Base-by-base conservation (phyloP, 2,329 filamentous ascomycete species). In the Didymella pomorum region DNA sequence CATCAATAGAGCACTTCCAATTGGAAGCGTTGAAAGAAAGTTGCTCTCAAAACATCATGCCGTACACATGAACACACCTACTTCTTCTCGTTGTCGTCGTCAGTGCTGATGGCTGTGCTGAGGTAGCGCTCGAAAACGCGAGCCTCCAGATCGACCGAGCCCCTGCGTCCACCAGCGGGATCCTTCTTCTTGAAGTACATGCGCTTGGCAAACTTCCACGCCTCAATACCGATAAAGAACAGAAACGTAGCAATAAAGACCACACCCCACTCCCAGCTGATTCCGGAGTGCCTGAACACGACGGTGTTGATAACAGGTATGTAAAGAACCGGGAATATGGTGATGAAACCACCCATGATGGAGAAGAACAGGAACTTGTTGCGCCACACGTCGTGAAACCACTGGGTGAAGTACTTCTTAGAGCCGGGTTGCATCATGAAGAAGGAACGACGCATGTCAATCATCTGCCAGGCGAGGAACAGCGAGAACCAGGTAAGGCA, bases 391-490 rank as follows among this genome's bases (percentile, higher is more conserved):
- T 90, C 87, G 63, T 81, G 72, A 67, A 86, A 82, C 87, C 88
- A 91, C 66, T 89, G 86, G 3, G 72, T 75, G 58, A 75, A 73
- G 64, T 87, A 86, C 56, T 78, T 79, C 66, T 83, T 86, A 25
- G 82, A 84, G 18, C 80, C 80, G 0, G 88, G 86, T 69, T 90
- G 85, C 86, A 91, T 89, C 68, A 84, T 82, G 82, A 92, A 92
- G 80, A 92, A 90, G 8, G 85, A 88, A 50, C 87, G 85, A 31
- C 89, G 87, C 78, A 89, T 84, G 71, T 90, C 83, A 63, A 63
- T 66, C 71, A 91, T 89, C 73, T 93, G 89, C 90, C 90, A 93
- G 1, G 90, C 89, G 9, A 91, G 81, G 79, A 92, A 90, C 18
- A 92, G 82, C 0, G 89, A 88, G 68, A 89, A 89, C 89, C 89